Percentiles rank a stretch among this genome's conserved stretches.
Conservation (phyloP, 805 yeast species). For the Candida sanyiensis region DNA sequence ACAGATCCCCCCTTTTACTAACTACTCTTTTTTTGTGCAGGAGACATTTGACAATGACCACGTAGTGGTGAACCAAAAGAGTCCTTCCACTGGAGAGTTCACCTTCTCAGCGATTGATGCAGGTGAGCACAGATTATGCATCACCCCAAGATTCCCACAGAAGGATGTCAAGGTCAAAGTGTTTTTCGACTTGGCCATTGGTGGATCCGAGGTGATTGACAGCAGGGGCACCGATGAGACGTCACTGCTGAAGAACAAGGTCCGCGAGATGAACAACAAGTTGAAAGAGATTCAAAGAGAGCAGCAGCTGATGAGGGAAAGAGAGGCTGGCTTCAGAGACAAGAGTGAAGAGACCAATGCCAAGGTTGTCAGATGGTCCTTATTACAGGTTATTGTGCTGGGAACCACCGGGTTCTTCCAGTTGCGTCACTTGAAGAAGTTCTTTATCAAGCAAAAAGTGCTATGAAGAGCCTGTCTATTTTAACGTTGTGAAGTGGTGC, state of each 20-base stretch:
- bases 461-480: conserved; percentile 38
- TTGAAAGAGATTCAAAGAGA: conserved; percentile 56
- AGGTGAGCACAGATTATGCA: conserved; percentile 83
- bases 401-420: conserved; percentile 70
- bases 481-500: too few relatives aligned
- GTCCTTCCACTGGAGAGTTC: conserved; percentile 57
- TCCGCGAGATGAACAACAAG: conserved; percentile 51
- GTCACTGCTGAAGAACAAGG: conserved; percentile 47
- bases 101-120: conserved; percentile 76
- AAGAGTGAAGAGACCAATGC: conserved; percentile 71
- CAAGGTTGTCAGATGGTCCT: conserved; percentile 67
- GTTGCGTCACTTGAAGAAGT: conserved; percentile 66
- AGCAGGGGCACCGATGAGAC: conserved; percentile 51
- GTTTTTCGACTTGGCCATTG: conserved; percentile 65
- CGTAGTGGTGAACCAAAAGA: conserved; percentile 64
- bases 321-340: conserved; percentile 74
- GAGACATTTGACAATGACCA: conserved; percentile 83
- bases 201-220: conserved; percentile 61
- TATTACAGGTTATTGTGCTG: conserved; percentile 64
- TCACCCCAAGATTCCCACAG: conserved; percentile 46
- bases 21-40: conserved; percentile 14
- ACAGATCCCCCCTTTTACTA: not conserved
- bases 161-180: conserved; percentile 54
- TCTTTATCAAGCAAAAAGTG: conserved; percentile 84
- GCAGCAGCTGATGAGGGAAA: conserved; percentile 55